phyloP scores from a whole-genome alignment of 306 rosid genomes.

The Corylus avellana region DNA sequence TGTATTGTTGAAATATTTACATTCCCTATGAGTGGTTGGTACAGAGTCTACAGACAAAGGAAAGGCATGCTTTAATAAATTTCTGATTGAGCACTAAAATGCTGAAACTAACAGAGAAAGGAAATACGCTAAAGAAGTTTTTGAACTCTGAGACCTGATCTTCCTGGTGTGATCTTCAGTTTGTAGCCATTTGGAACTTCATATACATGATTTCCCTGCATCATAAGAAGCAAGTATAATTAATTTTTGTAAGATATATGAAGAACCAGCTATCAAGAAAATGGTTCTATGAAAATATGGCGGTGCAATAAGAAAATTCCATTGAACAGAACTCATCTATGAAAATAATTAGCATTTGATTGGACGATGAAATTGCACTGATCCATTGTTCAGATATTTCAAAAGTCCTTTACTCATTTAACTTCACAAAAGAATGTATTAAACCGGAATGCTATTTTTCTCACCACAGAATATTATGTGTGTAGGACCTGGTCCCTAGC shows the following conservation, averaged over 20 bases:
- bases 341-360: neutral
- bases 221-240: constrained; percentile 15
- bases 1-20: neutral
- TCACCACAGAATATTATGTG: neutral
- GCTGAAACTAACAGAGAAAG: neutral
- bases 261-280: constrained; percentile 4
- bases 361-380: neutral
- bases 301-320: neutral
- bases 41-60: neutral
- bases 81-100: neutral
- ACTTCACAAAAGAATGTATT: neutral
- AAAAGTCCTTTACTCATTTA: neutral
- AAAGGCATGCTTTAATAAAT: neutral
- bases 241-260: neutral
- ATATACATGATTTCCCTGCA: constrained; percentile 82
- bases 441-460: neutral
- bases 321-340: neutral
- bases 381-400: neutral
- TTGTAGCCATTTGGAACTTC: constrained; percentile 90
- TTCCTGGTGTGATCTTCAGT: constrained; percentile 63
- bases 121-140: neutral
- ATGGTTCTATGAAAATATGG: neutral
- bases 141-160: constrained; percentile 49
- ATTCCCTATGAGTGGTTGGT: constrained; percentile 15
- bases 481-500: constrained; percentile 1